Base-by-base conservation (phyloP, 2,329 filamentous ascomycete species). In the Arthrinium phaeospermum region DNA sequence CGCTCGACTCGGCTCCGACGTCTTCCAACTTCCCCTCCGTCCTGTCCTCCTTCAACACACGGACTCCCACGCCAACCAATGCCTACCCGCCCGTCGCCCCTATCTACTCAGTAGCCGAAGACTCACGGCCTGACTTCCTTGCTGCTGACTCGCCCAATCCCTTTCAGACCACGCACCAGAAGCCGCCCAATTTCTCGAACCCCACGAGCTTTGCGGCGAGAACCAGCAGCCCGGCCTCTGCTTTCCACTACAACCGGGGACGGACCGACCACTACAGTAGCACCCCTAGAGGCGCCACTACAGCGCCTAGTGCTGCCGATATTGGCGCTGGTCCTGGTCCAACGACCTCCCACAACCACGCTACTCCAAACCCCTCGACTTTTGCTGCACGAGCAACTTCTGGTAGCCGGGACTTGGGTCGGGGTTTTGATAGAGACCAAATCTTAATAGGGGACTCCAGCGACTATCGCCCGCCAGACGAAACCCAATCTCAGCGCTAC, bases 231-330 rank as follows among this genome's bases (percentile, higher is more conserved):
- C 46, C 71, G 14, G 68, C 69, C 71, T 70, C 67, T 47, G 53
- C 30, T 45, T 72, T 71, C 69, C 71, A 72, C 64, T 72, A 72
- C 69, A 72, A 72, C 49, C 46, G 71, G 34, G 69, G 47, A 27
- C 69, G 71, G 30, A 44, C 47, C 44, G 68, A 46, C 61, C 68
- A 64, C 41, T 22, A 45, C 47, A 51, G 30, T 51, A 69, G 70
- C 24, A 41, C 6, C 14, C 45, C 27, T 51, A 71, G 44, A 30
- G 70, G 47, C 37, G 27, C 61, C 53, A 69, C 61, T 71, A 24
- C 71, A 37, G 30, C 22, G 19, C 47, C 57, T 41, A 71, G 44
- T 64, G 34, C 34, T 41, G 57, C 57, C 57, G 34, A 64, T 64
- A 64, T 64, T 64, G 57, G 57, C 57, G 34, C 30, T 61, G 53